These are phyloP conservation scores for Anisogramma anomala DNA, from an alignment of 2,329 filamentous ascomycete species.

Conservation along the genomic window DNA sequence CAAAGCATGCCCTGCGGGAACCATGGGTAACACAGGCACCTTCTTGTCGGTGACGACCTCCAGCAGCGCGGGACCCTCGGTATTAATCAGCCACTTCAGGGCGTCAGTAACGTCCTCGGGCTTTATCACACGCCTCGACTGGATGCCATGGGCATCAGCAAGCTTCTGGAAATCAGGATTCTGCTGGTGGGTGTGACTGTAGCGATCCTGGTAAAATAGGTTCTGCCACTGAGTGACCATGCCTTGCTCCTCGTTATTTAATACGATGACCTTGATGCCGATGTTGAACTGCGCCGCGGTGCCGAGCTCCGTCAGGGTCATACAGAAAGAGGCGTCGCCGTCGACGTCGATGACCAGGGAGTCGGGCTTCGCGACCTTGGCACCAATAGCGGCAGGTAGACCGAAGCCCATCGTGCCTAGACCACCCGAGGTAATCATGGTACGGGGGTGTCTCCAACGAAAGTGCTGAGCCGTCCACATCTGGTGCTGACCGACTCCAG, in stretches of 20 bases:
- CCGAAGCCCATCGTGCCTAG: slow-evolving; percentile 95
- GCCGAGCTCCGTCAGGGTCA: slow-evolving; percentile 92
- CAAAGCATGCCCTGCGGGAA: slow-evolving; percentile 73
- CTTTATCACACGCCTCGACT: slow-evolving; percentile 59
- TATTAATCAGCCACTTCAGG: slow-evolving; percentile 79
- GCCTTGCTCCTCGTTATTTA: slow-evolving; percentile 97
- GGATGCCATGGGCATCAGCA: slow-evolving; percentile 80
- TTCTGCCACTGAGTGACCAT: slow-evolving; percentile 99
- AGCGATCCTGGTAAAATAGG: slow-evolving; percentile 92
- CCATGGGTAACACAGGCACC: slow-evolving; percentile 95
- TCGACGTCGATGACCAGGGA: slow-evolving; percentile 91
- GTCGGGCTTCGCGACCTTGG: slow-evolving; percentile 69
- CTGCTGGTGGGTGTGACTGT: slow-evolving; percentile 80
- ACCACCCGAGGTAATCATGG: slow-evolving; percentile 93
- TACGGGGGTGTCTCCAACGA: slow-evolving; percentile 81
- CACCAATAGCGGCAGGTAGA: slow-evolving; percentile 86
- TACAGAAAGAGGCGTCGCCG: slow-evolving; percentile 96
- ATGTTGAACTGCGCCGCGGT: slow-evolving; percentile 95
- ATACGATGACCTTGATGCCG: slow-evolving; percentile 82
- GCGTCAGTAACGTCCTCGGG: slow-evolving; percentile 66
- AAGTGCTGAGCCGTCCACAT: slow-evolving; percentile 99
- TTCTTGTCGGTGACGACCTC: slow-evolving; percentile 88
- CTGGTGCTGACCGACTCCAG: slow-evolving; percentile 94
- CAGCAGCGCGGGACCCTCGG: slow-evolving; percentile 81
- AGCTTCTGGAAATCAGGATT: slow-evolving; percentile 97